Percentiles rank a stretch among this genome's conserved stretches.
phyloP scores from a whole-genome alignment of 257 asterid species.

The Oldenlandia corymbosa region DNA sequence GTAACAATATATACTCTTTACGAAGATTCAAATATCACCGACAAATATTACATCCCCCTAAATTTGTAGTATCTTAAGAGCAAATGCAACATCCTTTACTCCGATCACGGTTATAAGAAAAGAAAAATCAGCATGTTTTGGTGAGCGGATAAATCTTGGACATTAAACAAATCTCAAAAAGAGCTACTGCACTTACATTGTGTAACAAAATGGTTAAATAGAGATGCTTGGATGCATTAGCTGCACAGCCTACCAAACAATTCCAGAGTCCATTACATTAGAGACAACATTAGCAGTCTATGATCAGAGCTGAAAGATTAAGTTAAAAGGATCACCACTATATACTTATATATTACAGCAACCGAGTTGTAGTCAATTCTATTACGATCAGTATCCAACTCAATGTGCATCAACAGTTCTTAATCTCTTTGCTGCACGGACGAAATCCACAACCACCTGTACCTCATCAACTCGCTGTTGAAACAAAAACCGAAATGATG shows the following conservation, averaged over 20 bases:
- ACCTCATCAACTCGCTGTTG: conserved; percentile 74
- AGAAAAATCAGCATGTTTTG: too few relatives aligned
- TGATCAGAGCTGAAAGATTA: conserved; percentile 39
- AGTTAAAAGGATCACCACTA: conserved; percentile 29
- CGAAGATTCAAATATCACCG: too few relatives aligned
- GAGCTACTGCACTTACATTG: conserved; percentile 16
- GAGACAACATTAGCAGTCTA: conserved; percentile 24
- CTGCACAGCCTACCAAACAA: conserved; percentile 26
- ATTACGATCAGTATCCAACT: conserved; percentile 29
- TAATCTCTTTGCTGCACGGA: conserved; percentile 62
- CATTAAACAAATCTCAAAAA: conserved; percentile 5
- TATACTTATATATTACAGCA: conserved; percentile 23
- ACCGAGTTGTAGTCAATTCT: background rate
- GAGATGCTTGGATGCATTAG: conserved; percentile 19
- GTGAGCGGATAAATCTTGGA: background rate
- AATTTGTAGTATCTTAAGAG: too few relatives aligned
- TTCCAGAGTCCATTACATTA: conserved; percentile 34
- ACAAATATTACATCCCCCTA: too few relatives aligned
- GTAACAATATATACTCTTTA: too few relatives aligned
- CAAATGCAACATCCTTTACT: too few relatives aligned
- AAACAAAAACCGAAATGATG: conserved; percentile 6
- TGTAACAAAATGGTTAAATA: conserved; percentile 35
- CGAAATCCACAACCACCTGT: conserved; percentile 66
- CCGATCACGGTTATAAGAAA: too few relatives aligned
- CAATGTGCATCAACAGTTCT: conserved; percentile 36